phyloP scores from a whole-genome alignment of 2,329 filamentous ascomycete genomes.

The Colletotrichum sojae region DNA sequence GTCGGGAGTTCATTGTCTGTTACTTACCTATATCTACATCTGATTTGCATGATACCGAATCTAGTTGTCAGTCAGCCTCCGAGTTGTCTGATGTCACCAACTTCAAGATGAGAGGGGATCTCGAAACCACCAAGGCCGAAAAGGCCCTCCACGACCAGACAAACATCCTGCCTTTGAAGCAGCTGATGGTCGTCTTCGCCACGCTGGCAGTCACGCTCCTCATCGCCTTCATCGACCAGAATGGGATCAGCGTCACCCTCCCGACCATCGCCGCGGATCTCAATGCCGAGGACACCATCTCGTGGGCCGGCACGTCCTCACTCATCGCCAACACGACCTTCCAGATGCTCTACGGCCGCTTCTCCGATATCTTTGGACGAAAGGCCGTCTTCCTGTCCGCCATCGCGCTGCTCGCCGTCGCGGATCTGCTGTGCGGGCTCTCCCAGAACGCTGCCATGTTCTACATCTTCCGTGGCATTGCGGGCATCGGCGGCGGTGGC shows the following conservation, averaged over 20 bases:
- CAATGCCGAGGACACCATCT: slow-evolving; percentile 63
- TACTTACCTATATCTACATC: background rate
- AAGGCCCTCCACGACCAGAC: slow-evolving; percentile 67
- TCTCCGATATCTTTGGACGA: slow-evolving; percentile 73
- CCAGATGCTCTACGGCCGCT: slow-evolving; percentile 74
- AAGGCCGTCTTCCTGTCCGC: slow-evolving; percentile 71
- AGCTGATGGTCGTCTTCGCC: slow-evolving; percentile 65
- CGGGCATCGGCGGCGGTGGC: slow-evolving; percentile 74
- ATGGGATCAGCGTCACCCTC: slow-evolving; percentile 65
- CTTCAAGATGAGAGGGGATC: slow-evolving; percentile 20
- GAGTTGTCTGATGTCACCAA: background rate
- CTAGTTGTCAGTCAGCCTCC: background rate
- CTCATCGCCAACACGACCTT: slow-evolving; percentile 73
- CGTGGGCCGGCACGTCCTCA: slow-evolving; percentile 67
- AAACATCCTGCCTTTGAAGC: slow-evolving; percentile 66
- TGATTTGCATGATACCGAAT: background rate
- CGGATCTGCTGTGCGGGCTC: slow-evolving; percentile 72
- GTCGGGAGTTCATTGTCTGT: background rate
- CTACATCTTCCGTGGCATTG: slow-evolving; percentile 72
- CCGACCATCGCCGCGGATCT: slow-evolving; percentile 66
- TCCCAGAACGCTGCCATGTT: slow-evolving; percentile 69
- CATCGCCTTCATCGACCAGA: slow-evolving; percentile 71
- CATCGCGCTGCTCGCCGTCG: slow-evolving; percentile 66
- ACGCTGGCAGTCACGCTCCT: slow-evolving; percentile 67
- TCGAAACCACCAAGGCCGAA: slow-evolving; percentile 51